Evolutionary conservation across 177 flowering plant genomes (phyloP).

Genomic region (Vitis hybrid): DNA sequence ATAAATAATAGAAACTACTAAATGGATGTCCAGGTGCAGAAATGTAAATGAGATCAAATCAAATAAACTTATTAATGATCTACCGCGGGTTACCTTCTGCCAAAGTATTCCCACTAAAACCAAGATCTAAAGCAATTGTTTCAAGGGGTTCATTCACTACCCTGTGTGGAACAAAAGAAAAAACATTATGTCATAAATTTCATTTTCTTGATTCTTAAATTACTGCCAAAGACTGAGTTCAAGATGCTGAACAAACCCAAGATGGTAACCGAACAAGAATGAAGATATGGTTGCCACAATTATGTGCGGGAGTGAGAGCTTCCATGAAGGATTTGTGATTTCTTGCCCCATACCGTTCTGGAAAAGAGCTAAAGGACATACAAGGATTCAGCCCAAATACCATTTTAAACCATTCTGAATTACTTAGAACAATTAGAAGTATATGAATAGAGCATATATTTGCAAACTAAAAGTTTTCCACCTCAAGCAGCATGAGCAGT

Average conservation of each 20-base stretch:
- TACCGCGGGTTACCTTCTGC: conserved; percentile 60
- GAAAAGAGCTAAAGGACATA: conserved; percentile 40
- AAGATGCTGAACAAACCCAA: conserved; percentile 54
- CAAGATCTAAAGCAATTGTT: conserved; percentile 77
- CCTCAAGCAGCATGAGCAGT: too few relatives aligned
- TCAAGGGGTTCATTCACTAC: conserved; percentile 93
- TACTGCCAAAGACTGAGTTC: neutral
- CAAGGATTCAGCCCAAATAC: conserved; percentile 14
- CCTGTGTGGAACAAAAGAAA: conserved; percentile 34
- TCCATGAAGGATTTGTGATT: conserved; percentile 66
- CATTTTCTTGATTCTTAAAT: neutral
- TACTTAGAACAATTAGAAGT: neutral
- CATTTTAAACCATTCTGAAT: neutral
- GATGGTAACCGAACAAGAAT: conserved; percentile 84
- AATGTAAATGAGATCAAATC: neutral
- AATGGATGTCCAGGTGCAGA: conserved; percentile 1
- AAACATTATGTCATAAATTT: neutral
- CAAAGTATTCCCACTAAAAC: conserved; percentile 76
- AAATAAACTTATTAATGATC: neutral
- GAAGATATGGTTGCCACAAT: conserved; percentile 71
- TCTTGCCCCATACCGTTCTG: conserved; percentile 42
- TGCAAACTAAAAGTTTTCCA: too few relatives aligned
- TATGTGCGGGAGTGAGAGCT: conserved; percentile 68
- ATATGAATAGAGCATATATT: neutral
- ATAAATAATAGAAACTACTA: conserved; percentile 1